A percentile compares a stretch with the other conserved stretches of the same genome.
phyloP scores from a whole-genome alignment of 2,329 filamentous ascomycete species.

The Fusarium multiceps region DNA sequence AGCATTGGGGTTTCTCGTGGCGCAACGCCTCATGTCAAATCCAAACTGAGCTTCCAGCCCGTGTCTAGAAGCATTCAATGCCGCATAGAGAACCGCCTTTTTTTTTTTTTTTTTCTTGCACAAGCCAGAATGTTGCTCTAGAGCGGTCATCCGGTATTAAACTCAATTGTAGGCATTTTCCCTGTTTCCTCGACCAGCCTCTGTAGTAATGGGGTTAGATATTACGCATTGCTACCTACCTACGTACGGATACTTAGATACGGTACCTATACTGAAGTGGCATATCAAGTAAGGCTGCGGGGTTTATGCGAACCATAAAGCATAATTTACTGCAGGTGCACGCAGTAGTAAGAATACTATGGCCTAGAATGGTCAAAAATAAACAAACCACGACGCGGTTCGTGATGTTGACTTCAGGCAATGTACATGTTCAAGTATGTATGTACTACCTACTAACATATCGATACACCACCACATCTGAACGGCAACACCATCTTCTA shows the following conservation, averaged over 20 bases:
- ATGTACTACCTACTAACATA: background rate
- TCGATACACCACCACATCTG: background rate
- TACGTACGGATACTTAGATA: background rate
- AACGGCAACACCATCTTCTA: constrained; percentile 2
- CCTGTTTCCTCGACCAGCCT: constrained; percentile 19
- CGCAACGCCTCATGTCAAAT: constrained; percentile 15
- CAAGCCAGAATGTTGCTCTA: constrained; percentile 5
- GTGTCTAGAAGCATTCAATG: constrained; percentile 17
- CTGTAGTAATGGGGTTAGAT: background rate
- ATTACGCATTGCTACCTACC: constrained; percentile 11
- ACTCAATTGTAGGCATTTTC: constrained; percentile 14
- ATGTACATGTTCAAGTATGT: background rate
- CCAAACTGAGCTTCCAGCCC: constrained; percentile 37
- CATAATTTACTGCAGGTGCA: constrained; percentile 18
- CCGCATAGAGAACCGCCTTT: constrained; percentile 4
- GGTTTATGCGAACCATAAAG: constrained; percentile 29
- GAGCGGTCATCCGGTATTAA: background rate
- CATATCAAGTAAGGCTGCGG: constrained; percentile 16
- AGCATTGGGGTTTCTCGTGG: constrained; percentile 17
- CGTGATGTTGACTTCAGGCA: constrained; percentile 26
- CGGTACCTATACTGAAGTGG: background rate
- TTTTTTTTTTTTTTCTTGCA: background rate
- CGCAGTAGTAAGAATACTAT: constrained; percentile 3
- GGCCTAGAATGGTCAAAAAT: constrained; percentile 15
- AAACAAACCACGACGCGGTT: constrained; percentile 24